These are phyloP conservation scores for Closterium sp. DNA, from an alignment of 139 green algal genomes.

Conservation along the genomic window DNA sequence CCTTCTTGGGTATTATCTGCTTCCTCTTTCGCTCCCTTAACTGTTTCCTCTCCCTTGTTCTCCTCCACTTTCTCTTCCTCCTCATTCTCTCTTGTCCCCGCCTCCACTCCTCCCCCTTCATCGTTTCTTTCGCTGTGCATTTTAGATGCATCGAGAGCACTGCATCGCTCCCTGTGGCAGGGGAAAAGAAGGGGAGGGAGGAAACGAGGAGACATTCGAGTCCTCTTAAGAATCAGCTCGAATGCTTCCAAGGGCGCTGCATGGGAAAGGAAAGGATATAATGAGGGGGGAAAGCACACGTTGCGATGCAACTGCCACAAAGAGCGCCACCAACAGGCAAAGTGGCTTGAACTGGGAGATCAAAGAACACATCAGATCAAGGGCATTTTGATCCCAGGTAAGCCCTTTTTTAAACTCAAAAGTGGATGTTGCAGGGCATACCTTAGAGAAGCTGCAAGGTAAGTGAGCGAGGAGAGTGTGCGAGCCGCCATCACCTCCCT, in stretches of 20 bases:
- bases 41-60: not conserved
- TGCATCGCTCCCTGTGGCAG: not conserved
- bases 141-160: not conserved
- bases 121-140: not conserved
- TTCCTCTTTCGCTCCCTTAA: not conserved
- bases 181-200: not conserved
- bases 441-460: not conserved
- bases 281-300: too few species aligned
- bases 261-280: too few species aligned
- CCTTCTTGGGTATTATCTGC: too few species aligned
- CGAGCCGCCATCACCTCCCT: not conserved
- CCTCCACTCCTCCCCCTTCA: not conserved
- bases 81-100: not conserved
- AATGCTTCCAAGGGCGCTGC: too few species aligned
- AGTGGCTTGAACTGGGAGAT: too few species aligned
- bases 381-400: too few species aligned
- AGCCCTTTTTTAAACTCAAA: too few species aligned
- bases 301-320: too few species aligned
- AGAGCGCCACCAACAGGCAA: too few species aligned
- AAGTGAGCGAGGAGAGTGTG: not conserved
- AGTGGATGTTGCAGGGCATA: too few species aligned
- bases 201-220: not conserved
- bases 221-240: too few species aligned
- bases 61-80: not conserved
- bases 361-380: too few species aligned